A percentile compares a stretch with the other conserved stretches of the same genome.
Conservation (phyloP, 768 basidiomycete genomes). For the Rhizopogon rudus region DNA sequence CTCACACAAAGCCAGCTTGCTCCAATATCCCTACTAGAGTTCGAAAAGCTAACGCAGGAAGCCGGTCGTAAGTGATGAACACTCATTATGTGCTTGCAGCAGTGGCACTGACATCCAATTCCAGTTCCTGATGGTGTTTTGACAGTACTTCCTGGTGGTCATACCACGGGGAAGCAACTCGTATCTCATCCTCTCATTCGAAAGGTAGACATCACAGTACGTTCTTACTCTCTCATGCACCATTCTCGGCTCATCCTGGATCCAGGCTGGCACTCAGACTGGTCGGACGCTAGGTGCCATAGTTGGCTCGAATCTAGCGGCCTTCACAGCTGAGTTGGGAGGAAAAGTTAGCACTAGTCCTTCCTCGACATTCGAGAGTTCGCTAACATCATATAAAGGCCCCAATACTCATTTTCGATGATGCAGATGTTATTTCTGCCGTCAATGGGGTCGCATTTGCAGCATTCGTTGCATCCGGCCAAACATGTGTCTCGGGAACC, state of each 20-base stretch:
- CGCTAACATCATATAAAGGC: conserved; percentile 40
- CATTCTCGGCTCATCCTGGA: neutral
- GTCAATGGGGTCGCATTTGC: conserved; percentile 84
- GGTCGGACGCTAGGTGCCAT: conserved; percentile 70
- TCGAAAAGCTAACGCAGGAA: conserved; percentile 55
- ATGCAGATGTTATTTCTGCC: conserved; percentile 68
- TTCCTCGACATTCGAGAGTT: neutral
- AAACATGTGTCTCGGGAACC: conserved; percentile 90
- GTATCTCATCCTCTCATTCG: conserved; percentile 61
- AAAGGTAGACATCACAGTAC: conserved; percentile 83
- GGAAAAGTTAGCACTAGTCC: conserved; percentile 54
- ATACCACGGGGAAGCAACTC: conserved; percentile 57
- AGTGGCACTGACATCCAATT: neutral
- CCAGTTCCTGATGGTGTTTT: conserved; percentile 76
- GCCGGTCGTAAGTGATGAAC: conserved; percentile 53
- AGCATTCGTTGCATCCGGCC: conserved; percentile 82
- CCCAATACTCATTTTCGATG: conserved; percentile 74
- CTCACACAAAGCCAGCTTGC: conserved; percentile 44
- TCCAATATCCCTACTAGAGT: conserved; percentile 75
- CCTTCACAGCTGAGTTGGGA: conserved; percentile 81
- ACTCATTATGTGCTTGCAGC: neutral
- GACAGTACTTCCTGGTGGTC: conserved; percentile 70
- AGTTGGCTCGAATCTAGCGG: conserved; percentile 68
- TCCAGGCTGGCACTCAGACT: conserved; percentile 71
- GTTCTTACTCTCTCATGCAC: conserved; percentile 10